These are phyloP conservation scores for Yueomyces sp. DNA, from an alignment of 805 yeast species.

Conservation along the genomic window DNA sequence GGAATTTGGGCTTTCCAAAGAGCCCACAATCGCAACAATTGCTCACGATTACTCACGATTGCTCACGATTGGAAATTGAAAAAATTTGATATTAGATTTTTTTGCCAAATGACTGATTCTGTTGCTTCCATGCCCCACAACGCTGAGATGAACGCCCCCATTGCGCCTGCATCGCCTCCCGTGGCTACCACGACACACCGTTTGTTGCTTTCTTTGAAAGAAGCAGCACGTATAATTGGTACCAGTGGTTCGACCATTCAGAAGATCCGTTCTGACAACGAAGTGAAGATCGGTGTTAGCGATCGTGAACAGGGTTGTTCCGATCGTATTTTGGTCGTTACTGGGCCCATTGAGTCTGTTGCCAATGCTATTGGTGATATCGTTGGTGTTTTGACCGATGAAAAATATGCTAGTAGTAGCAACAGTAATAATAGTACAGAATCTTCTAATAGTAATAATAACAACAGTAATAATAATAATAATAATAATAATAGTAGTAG, in stretches of 20 bases:
- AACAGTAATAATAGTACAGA: conserved; percentile 19
- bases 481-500: conserved; percentile 1
- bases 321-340: conserved; percentile 69
- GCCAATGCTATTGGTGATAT: conserved; percentile 59
- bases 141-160: background rate
- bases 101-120: background rate
- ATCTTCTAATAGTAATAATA: background rate
- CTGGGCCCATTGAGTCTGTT: conserved; percentile 58
- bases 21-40: too few species aligned
- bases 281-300: conserved; percentile 78
- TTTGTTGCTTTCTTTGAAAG: conserved; percentile 66
- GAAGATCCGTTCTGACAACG: conserved; percentile 56
- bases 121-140: background rate
- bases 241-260: conserved; percentile 72
- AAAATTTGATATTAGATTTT: too few species aligned
- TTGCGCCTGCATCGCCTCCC: background rate
- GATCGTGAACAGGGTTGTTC: conserved; percentile 67
- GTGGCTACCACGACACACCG: conserved; percentile 15
- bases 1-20: too few species aligned
- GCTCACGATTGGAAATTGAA: too few species aligned
- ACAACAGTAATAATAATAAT: too few species aligned
- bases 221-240: conserved; percentile 85
- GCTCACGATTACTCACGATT: too few species aligned
- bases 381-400: conserved; percentile 31
- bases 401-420: background rate